Base-by-base conservation (phyloP, 352 stramenopile genomes). In the Pythium scleroteichum region DNA sequence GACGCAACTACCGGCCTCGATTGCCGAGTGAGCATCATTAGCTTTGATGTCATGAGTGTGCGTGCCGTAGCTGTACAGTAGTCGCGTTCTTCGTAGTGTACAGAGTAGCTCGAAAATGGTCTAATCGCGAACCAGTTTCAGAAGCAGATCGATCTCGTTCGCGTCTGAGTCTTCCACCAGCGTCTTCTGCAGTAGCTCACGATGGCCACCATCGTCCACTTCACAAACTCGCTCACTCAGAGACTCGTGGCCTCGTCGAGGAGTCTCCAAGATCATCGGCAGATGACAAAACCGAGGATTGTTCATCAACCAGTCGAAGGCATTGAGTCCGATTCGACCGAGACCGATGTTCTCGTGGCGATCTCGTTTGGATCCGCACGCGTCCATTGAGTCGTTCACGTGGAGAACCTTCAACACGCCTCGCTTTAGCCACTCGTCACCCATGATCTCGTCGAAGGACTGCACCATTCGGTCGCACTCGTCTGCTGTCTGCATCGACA, bases 181-280 rank as follows among this genome's bases (percentile, higher is more conserved):
- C 1, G 16, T 26, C 3, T 17, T 20, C 2, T 22, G 35, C 9
- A 69, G 49, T 22, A 64, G 32, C 14, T 61, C 35, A 1, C 53
- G 53, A 32, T 69, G 52, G 0, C 12, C 29, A 1, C 1, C 32
- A 19, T 64, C 38, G 7, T 55, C 32, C 0, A 69, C 47, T 16
- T 19, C 14, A 3, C 35, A 17, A 0, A 52, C 14, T 3, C 49
- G 39, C 23, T 69, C 62, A 3, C 13, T 17, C 1, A 49, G 24
- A 12, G 23, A 19, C 17, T 51, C 59, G 1, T 44, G 3, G 16
- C 62, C 62, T 4, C 62, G 62, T 48, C 68, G 59, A 13, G 74
- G 74, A 6, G 74, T 83, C 53, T 83, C 75, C n/a, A 83, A 51
- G 24, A 83, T 79, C 63, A 83, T 65, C 13, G 75, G 72, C 16